A percentile compares a stretch with the other conserved stretches of the same genome.
Evolutionary conservation across 2,329 filamentous ascomycete genomes (phyloP).

Genomic region (Fusarium sp.): DNA sequence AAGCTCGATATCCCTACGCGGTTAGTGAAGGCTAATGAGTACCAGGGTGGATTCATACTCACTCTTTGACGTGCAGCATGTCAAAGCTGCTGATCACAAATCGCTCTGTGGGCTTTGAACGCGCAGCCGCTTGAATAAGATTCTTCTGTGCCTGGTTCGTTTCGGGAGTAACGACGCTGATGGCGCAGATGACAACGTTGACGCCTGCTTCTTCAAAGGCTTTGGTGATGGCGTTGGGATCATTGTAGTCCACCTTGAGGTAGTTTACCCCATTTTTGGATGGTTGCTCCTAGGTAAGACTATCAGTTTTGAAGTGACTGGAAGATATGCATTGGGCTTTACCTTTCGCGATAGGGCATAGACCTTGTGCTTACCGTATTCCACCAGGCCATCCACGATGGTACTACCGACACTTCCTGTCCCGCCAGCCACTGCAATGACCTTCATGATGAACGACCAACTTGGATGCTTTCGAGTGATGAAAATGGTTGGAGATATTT

Average conservation of each 20-base stretch:
- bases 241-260: constrained; percentile 25
- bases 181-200: constrained; percentile 33
- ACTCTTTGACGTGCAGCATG: constrained; percentile 36
- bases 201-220: constrained; percentile 11
- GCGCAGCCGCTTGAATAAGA: constrained; percentile 27
- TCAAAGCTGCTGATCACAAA: constrained; percentile 40
- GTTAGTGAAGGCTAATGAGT: accelerated
- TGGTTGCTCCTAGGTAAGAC: not conserved
- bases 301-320: not conserved
- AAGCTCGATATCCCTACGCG: constrained; percentile 23
- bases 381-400: constrained; percentile 32
- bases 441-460: constrained; percentile 9
- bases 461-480: not conserved
- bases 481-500: not conserved
- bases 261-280: constrained; percentile 1
- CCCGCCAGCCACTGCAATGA: constrained; percentile 34
- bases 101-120: constrained; percentile 8
- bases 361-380: constrained; percentile 26
- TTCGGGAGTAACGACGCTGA: constrained; percentile 27
- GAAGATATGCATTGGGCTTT: not conserved
- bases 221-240: not conserved
- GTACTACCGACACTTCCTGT: constrained; percentile 29
- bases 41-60: not conserved
- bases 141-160: constrained; percentile 32
- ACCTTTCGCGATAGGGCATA: constrained; percentile 29